Base-by-base conservation (phyloP, 306 rosid species). In the Vigna unguiculata region DNA sequence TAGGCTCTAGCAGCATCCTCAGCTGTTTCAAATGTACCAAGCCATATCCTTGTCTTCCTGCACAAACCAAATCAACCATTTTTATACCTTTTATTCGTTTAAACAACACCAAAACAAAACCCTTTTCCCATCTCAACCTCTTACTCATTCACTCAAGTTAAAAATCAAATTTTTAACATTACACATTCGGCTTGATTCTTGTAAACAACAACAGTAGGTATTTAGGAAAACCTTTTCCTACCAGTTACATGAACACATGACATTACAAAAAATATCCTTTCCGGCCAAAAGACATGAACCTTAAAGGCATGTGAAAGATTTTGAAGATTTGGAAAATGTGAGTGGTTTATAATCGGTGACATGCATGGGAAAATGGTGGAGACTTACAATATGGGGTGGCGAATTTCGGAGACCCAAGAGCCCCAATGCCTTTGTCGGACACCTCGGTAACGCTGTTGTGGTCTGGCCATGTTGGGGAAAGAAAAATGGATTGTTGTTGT, bases 341-440 rank as follows among this genome's bases (percentile, higher is more conserved):
- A 54, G 4, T 54, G 9, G 2, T 40, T 9, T 40, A 2, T 40
- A 40, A 40, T 38, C 8, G 43, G 12, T 28, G 32, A 28, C 20
- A 14, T 61, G 79, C 46, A 32, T 66, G 81, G 13, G 51, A 51
- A 20, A n/a, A 32, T 32, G 46, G 51, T 51, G 16, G 25, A 64
- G 60, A 69, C 97, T 85, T 88, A 95, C 98, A 95, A 75, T 9
- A 95, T 83, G 28, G 98, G 98, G 71, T 95, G 98, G 41, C 98
- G 97, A 78, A 95, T 95, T 81, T 95, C 98, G 3, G 98, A 95
- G 71, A 95, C 98, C 98, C 98, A 95, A 57, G 98, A 95, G 67
- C 98, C 98, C 98, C 98, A 95, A 36, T 95, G 98, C 88, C 98
- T 87, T 80, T 95, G 98, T 80, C 97, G 90, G 53, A 95, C 98